Evolutionary conservation across 2,329 filamentous ascomycete species (phyloP).

Genomic region (Chrysoporthe puriensis): DNA sequence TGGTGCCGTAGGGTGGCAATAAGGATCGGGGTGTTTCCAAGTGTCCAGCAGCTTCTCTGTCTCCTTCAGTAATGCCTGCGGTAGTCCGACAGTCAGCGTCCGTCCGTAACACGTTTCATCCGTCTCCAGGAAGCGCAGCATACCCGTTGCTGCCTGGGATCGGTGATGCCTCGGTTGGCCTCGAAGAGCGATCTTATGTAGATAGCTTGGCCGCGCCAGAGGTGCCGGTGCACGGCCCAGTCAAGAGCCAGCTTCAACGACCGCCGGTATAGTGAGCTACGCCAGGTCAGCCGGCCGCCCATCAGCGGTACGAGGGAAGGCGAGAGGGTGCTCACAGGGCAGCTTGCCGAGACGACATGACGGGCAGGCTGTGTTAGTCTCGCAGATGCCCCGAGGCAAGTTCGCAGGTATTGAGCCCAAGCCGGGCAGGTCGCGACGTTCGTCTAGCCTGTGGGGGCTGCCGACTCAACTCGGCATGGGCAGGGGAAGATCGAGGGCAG

Average conservation of each 20-base stretch:
- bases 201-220: slow-evolving; percentile 94
- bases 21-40: slow-evolving; percentile 98
- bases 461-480: slow-evolving; percentile 14
- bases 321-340: slow-evolving; percentile 48
- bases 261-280: slow-evolving; percentile 81
- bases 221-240: slow-evolving; percentile 89
- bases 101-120: slow-evolving; percentile 25
- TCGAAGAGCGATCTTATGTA: slow-evolving; percentile 97
- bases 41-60: slow-evolving; percentile 85
- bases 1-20: slow-evolving; percentile 84
- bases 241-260: slow-evolving; percentile 91
- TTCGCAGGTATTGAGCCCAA: background rate
- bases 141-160: slow-evolving; percentile 87
- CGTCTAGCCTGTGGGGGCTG: slow-evolving; percentile 12
- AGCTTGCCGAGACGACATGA: slow-evolving; percentile 53
- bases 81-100: slow-evolving; percentile 13
- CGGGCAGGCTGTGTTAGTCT: slow-evolving; percentile 27
- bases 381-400: background rate
- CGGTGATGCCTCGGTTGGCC: slow-evolving; percentile 82
- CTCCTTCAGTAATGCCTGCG: slow-evolving; percentile 79
- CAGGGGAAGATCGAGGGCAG: background rate
- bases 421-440: slow-evolving; percentile 14
- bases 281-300: slow-evolving; percentile 2
- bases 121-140: slow-evolving; percentile 32
- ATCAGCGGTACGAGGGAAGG: slow-evolving; percentile 24